A percentile compares a stretch with the other conserved stretches of the same genome.
Conservation (phyloP, 306 rosid genomes). For the Macrotyloma uniflorum region DNA sequence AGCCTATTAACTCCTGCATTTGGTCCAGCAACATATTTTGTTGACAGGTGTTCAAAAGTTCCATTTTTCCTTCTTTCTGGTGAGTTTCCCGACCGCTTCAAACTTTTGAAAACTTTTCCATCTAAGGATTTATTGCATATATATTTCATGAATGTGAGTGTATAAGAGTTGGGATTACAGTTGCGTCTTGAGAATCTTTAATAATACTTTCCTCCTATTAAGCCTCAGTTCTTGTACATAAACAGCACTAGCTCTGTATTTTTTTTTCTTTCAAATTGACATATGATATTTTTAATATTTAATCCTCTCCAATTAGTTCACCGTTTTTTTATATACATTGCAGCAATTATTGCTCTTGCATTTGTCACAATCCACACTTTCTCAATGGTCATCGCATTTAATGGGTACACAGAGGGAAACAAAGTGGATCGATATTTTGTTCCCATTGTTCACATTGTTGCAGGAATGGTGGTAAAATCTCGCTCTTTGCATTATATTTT, state of each 20-base stretch:
- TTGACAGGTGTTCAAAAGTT: slow-evolving; percentile 73
- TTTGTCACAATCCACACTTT: slow-evolving; percentile 93
- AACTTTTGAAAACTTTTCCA: slow-evolving; percentile 15
- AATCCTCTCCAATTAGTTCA: slow-evolving; percentile 16
- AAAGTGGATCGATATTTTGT: slow-evolving; percentile 79
- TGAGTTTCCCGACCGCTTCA: slow-evolving; percentile 42
- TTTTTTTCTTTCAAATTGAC: slow-evolving; percentile 4
- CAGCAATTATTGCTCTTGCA: slow-evolving; percentile 90
- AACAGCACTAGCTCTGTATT: slow-evolving; percentile 11
- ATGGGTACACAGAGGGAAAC: slow-evolving; percentile 83
- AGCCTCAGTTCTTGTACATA: not conserved
- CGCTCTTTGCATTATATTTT: slow-evolving; percentile 29
- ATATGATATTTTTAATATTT: slow-evolving; percentile 8
- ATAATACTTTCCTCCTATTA: not conserved
- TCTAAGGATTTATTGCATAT: slow-evolving; percentile 14
- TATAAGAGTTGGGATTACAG: not conserved
- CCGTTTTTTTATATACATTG: slow-evolving; percentile 39
- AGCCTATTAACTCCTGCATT: slow-evolving; percentile 94
- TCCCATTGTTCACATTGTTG: slow-evolving; percentile 73
- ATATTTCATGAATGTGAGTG: slow-evolving; percentile 7
- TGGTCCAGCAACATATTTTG: slow-evolving; percentile 88
- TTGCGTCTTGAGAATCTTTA: slow-evolving; percentile 3
- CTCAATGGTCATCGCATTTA: slow-evolving; percentile 96
- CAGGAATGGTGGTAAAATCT: slow-evolving; percentile 79
- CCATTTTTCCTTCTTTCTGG: slow-evolving; percentile 96